Evolutionary conservation across 2,329 filamentous ascomycete genomes (phyloP).

Genomic region (Emergomyces orientalis): DNA sequence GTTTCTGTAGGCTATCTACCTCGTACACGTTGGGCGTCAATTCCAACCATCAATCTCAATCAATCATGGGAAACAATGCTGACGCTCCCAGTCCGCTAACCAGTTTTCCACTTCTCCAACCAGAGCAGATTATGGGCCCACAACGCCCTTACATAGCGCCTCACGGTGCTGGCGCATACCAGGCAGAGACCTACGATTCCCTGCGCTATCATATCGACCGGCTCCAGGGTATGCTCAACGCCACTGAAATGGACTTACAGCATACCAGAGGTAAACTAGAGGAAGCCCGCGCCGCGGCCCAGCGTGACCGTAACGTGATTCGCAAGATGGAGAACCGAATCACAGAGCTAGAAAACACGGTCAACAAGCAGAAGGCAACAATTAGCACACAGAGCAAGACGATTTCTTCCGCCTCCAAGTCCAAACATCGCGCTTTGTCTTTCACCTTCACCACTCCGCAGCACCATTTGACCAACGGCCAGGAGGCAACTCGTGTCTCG

Average conservation of each 20-base stretch:
- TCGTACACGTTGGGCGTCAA: background rate
- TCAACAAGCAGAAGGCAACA: constrained; percentile 19
- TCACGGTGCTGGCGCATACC: background rate
- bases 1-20: background rate
- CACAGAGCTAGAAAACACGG: constrained; percentile 15
- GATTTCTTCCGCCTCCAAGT: constrained; percentile 19
- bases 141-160: background rate
- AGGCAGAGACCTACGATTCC: background rate
- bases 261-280: constrained; percentile 12
- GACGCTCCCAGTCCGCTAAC: background rate
- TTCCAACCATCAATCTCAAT: background rate
- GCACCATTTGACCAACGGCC: background rate
- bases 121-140: background rate
- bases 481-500: background rate
- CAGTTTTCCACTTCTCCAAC: background rate
- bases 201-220: background rate
- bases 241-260: constrained; percentile 9
- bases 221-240: background rate
- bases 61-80: background rate
- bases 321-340: constrained; percentile 13
- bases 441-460: constrained; percentile 1
- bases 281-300: constrained; percentile 7
- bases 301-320: constrained; percentile 10
- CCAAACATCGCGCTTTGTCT: background rate
- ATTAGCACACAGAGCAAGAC: constrained; percentile 24